Percentiles rank a stretch among this genome's conserved stretches.
phyloP scores from a whole-genome alignment of 73 alveolate genomes.

The Durusdinium trenchii region DNA sequence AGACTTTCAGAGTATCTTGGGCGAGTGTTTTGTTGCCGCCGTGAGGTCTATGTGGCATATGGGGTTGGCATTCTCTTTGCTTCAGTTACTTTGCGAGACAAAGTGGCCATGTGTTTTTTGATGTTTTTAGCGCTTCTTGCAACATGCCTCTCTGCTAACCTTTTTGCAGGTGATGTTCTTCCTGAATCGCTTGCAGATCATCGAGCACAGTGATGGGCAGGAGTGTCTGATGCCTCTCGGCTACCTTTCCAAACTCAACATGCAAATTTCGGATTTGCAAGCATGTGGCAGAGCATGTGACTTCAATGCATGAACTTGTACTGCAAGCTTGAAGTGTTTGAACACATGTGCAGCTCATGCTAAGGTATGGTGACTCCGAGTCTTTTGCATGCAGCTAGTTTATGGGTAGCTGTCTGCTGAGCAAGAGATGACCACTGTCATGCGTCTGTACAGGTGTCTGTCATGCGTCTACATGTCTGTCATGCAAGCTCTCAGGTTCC shows the following conservation, averaged over 20 bases:
- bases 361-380: constrained; percentile 41
- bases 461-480: neutral
- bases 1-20: too few species aligned
- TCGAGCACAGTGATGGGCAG: constrained; percentile 80
- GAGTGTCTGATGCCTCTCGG: constrained; percentile 60
- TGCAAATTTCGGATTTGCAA: too few species aligned
- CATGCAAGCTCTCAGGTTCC: constrained; percentile 6
- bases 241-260: neutral
- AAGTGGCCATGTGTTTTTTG: too few species aligned
- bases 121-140: neutral
- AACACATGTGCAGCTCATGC: neutral
- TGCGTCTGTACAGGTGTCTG: neutral
- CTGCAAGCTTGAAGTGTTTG: neutral
- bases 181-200: constrained; percentile 59
- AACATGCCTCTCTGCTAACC: neutral
- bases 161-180: constrained; percentile 26
- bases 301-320: too few species aligned
- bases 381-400: neutral
- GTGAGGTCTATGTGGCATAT: constrained; percentile 46
- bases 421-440: neutral
- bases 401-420: neutral
- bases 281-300: too few species aligned
- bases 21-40: neutral
- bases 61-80: constrained; percentile 65
- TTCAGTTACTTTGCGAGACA: neutral